A percentile compares a stretch with the other conserved stretches of the same genome.
Conservation (phyloP, 2,329 filamentous ascomycete species). For the Curvularia spicifera region DNA sequence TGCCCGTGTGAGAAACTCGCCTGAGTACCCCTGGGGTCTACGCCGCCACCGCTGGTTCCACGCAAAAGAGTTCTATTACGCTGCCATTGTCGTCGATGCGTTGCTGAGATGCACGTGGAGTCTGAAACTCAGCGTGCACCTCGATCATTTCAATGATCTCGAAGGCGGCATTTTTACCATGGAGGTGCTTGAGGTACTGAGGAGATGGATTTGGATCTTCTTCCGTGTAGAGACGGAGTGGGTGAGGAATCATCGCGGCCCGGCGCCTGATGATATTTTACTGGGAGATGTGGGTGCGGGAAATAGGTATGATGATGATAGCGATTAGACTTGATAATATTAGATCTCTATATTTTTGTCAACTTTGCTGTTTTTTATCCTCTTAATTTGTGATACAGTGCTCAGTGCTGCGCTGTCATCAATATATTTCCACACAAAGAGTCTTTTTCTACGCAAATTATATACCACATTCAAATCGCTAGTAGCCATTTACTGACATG, state of each 20-base stretch:
- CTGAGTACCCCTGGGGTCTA: constrained; percentile 77
- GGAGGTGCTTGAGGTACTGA: constrained; percentile 82
- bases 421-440: background rate
- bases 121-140: constrained; percentile 80
- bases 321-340: constrained; percentile 44
- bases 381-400: background rate
- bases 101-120: constrained; percentile 89
- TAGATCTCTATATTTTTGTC: background rate
- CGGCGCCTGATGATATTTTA: constrained; percentile 71
- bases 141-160: constrained; percentile 84
- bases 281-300: constrained; percentile 67
- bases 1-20: constrained; percentile 62
- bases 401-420: background rate
- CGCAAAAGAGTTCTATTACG: constrained; percentile 78
- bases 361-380: background rate
- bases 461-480: background rate
- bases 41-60: constrained; percentile 76
- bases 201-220: constrained; percentile 97
- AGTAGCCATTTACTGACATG: background rate
- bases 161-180: constrained; percentile 89
- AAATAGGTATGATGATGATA: constrained; percentile 69
- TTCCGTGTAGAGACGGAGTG: constrained; percentile 94
- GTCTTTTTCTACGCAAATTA: background rate
- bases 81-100: constrained; percentile 78
- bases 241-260: constrained; percentile 65